Base-by-base conservation (phyloP, 495 filamentous ascomycete species). In the Pyronema domesticum region DNA sequence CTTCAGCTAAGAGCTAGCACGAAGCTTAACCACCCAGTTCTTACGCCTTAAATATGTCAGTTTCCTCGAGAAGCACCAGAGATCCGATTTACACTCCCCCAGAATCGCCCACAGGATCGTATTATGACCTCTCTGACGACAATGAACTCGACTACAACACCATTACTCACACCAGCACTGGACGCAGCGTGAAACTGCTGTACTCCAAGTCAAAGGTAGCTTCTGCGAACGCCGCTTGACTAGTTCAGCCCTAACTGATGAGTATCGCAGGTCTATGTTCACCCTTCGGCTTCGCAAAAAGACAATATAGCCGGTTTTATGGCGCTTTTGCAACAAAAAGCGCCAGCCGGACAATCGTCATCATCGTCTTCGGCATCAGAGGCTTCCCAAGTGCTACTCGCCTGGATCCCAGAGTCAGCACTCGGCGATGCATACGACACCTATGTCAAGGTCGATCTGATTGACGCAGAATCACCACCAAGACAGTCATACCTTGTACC, bases 241-340 rank as follows among this genome's bases (percentile, higher is more conserved):
- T 51, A 42, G 35, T 39, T 48, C 46, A 7, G 40, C 39, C 35
- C 37, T 61, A 33, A 63, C 33, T 37, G 18, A 42, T 53, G 40
- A 13, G 10, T 43, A n/a, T 15, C 46, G 35, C 46, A 88, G 84
- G 89, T 98, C 65, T 98, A 96, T 65, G 80, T 98, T n/a, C 91
- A 98, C 68, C 91, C 93, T 0, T 89, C 86, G 0, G 82, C 93
- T 0, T 91, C 87, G 1, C 74, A 89, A 6, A 91, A 85, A 72
- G 93, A 98, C 69, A 98, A 98, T 57, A 89, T 98, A 57, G 72
- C 86, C n/a, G 91, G 91, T 17, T 98, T 93, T 61, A 83, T 98
- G 57, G 91, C 91, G 30, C 76, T 98, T 3, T 73, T 98, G 30
- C 87, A 96, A 67, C 93, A 96, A 65, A 95, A 95, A 63, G 75